A percentile compares a stretch with the other conserved stretches of the same genome.
phyloP scores from a whole-genome alignment of 208 protist species.

The Leishmania turanica region DNA sequence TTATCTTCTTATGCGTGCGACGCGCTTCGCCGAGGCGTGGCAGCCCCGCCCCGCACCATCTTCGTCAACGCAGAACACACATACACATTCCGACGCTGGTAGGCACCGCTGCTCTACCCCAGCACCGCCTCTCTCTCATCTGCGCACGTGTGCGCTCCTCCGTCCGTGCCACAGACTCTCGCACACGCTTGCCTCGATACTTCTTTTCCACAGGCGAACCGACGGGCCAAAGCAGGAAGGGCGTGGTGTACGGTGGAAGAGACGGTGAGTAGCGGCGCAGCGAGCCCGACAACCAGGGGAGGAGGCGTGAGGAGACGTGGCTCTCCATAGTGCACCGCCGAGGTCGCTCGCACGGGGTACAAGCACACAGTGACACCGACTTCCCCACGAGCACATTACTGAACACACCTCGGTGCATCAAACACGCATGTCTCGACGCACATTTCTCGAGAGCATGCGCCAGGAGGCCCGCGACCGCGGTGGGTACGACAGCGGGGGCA shows the following conservation, averaged over 20 bases:
- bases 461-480: constrained; percentile 25
- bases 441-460: constrained; percentile 33
- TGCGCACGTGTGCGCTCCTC: neutral
- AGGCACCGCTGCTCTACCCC: neutral
- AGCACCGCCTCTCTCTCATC: neutral
- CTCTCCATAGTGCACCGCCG: neutral
- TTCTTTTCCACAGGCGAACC: neutral
- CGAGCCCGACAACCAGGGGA: neutral
- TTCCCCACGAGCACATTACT: neutral
- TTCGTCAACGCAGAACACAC: neutral
- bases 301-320: neutral
- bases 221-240: neutral
- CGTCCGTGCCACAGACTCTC: neutral
- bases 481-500: constrained; percentile 14
- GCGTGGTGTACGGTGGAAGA: neutral
- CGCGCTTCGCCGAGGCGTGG: neutral
- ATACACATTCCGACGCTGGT: neutral
- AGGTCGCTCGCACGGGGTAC: neutral
- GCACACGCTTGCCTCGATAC: neutral
- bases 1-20: neutral
- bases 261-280: neutral
- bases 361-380: neutral
- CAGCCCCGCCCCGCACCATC: neutral
- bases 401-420: neutral
- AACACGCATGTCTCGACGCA: constrained; percentile 23